These are phyloP conservation scores for Lepraria neglecta DNA, from an alignment of 495 filamentous ascomycete genomes.

Conservation along the genomic window DNA sequence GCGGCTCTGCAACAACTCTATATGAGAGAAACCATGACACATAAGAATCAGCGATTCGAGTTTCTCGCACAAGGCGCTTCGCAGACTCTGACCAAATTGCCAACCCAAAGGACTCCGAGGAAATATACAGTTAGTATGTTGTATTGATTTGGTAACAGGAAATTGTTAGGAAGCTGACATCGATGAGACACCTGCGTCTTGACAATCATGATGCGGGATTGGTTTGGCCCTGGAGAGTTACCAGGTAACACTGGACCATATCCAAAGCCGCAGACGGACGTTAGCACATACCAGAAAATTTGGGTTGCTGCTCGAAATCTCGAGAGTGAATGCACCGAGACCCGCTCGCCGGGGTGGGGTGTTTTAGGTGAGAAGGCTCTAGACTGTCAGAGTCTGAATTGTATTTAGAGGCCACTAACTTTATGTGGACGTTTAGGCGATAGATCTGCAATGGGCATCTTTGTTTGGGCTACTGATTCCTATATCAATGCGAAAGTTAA, in stretches of 20 bases:
- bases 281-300: conserved; percentile 13
- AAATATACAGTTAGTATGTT: conserved; percentile 15
- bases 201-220: conserved; percentile 15
- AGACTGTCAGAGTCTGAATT: not conserved
- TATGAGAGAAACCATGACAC: not conserved
- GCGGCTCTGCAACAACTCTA: conserved; percentile 4
- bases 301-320: not conserved
- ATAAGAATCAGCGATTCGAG: not conserved
- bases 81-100: not conserved
- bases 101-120: not conserved
- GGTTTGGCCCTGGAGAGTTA: conserved; percentile 2
- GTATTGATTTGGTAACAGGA: too few species aligned
- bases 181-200: not conserved
- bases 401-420: not conserved
- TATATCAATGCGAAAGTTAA: not conserved
- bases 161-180: not conserved
- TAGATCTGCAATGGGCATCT: conserved; percentile 13
- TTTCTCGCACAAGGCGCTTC: not conserved
- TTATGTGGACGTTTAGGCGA: conserved; percentile 1
- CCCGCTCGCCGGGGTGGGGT: not conserved
- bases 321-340: conserved; percentile 4
- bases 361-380: not conserved
- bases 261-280: not conserved
- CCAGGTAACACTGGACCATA: not conserved
- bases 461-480: conserved; percentile 14